A percentile compares a stretch with the other conserved stretches of the same genome.
Evolutionary conservation across 2,329 filamentous ascomycete species (phyloP).

Genomic region (Onygenales sp.): DNA sequence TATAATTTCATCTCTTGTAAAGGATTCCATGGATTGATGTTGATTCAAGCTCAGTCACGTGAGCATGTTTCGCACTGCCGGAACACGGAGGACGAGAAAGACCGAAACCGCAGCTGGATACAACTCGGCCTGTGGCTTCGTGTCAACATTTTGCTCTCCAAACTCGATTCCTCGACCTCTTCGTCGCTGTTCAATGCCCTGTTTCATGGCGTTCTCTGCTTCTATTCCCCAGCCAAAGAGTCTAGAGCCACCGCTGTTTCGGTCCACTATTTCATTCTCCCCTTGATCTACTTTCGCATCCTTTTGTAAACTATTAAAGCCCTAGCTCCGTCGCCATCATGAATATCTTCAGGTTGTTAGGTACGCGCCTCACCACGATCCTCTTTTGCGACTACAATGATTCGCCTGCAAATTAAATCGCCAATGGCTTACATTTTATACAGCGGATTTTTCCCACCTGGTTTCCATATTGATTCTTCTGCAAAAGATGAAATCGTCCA

Average conservation of each 20-base stretch:
- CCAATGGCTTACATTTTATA: background rate
- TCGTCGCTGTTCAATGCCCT: background rate
- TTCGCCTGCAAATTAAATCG: background rate
- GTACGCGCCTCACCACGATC: conserved; percentile 32
- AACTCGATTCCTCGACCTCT: background rate
- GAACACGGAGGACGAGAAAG: no score
- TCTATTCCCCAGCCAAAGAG: background rate
- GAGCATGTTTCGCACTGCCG: no score
- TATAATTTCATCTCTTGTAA: no score
- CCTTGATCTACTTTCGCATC: background rate
- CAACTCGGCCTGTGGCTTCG: background rate
- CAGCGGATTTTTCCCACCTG: conserved; percentile 92
- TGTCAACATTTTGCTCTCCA: background rate
- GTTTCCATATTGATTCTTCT: conserved; percentile 88
- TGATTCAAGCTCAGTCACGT: no score
- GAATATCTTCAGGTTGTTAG: conserved; percentile 62
- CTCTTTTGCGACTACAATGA: background rate
- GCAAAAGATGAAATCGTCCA: conserved; percentile 91
- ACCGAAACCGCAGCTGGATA: background rate
- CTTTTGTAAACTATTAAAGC: background rate
- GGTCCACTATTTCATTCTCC: background rate
- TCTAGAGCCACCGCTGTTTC: background rate
- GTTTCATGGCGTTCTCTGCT: conserved; percentile 1
- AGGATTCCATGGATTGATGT: no score
- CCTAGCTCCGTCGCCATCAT: conserved; percentile 34